Percentiles rank a stretch among this genome's conserved stretches.
Conservation (phyloP, 768 basidiomycete genomes). For the Scleroderma bovista region DNA sequence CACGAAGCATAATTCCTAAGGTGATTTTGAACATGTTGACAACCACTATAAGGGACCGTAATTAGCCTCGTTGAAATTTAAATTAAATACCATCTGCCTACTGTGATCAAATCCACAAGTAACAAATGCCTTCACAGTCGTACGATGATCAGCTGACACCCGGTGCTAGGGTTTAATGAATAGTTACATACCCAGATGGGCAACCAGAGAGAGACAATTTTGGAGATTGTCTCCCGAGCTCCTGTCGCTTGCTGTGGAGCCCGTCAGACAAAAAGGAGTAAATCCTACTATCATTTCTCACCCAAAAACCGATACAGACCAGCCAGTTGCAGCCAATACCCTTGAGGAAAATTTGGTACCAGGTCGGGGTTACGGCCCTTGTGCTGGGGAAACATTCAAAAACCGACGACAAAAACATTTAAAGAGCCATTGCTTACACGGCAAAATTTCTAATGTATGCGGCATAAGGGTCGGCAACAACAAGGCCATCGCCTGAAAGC, state of each 20-base stretch:
- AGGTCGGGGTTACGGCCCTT: slow-evolving; percentile 59
- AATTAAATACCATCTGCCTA: too few relatives aligned
- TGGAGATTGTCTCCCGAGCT: slow-evolving; percentile 63
- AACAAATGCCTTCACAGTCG: slow-evolving; percentile 50
- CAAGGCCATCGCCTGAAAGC: slow-evolving; percentile 50
- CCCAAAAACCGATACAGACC: slow-evolving; percentile 70
- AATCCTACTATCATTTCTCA: slow-evolving; percentile 26
- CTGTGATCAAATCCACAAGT: slow-evolving; percentile 70
- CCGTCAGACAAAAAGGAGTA: background rate
- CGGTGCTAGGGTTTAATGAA: background rate
- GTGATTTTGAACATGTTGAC: too few relatives aligned
- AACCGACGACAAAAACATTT: background rate
- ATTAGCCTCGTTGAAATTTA: too few relatives aligned
- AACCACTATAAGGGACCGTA: too few relatives aligned
- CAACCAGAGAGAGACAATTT: slow-evolving; percentile 65
- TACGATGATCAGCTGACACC: background rate
- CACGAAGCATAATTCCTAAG: background rate
- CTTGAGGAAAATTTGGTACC: slow-evolving; percentile 69
- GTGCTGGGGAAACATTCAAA: slow-evolving; percentile 31
- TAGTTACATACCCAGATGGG: slow-evolving; percentile 60
- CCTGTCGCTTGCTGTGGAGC: slow-evolving; percentile 57
- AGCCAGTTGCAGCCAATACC: slow-evolving; percentile 79
- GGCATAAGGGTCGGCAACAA: slow-evolving; percentile 53
- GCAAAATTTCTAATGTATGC: slow-evolving; percentile 50
- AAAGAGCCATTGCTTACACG: slow-evolving; percentile 40